Evolutionary conservation across 2,329 filamentous ascomycete genomes (phyloP).

Genomic region (Botrytis paeoniae): DNA sequence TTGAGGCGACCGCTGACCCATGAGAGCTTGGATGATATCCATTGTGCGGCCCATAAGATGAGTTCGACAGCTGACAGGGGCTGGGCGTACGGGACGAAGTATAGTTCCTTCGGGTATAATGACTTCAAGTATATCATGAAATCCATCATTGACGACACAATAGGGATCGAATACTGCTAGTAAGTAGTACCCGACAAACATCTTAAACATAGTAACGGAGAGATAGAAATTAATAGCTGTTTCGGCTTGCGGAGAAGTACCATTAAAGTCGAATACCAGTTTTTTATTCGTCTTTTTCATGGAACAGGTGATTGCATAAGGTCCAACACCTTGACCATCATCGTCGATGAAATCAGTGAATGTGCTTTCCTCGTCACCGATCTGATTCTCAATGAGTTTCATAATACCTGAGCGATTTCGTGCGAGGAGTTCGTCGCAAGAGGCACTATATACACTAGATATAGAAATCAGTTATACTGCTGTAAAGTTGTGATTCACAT

Average conservation of each 20-base stretch:
- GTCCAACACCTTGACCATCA: constrained; percentile 9
- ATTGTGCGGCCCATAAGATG: not conserved
- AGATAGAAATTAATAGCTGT: constrained; percentile 16
- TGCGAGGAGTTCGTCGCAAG: constrained; percentile 4
- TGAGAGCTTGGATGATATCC: constrained; percentile 7
- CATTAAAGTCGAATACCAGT: constrained; percentile 5
- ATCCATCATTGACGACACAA: constrained; percentile 1
- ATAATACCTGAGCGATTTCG: constrained; percentile 3
- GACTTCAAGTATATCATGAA: constrained; percentile 8
- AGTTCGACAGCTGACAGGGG: not conserved
- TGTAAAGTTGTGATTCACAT: not conserved
- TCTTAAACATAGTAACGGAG: constrained; percentile 9
- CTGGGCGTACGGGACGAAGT: constrained; percentile 3
- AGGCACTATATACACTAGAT: constrained; percentile 8
- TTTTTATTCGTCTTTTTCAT: constrained; percentile 9
- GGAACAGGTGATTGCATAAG: constrained; percentile 5
- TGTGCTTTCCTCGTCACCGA: constrained; percentile 1
- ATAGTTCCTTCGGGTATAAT: constrained; percentile 4
- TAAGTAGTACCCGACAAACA: constrained; percentile 13
- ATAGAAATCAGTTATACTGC: not conserved
- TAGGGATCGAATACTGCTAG: constrained; percentile 1
- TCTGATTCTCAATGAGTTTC: constrained; percentile 12
- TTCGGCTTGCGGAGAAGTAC: constrained; percentile 9
- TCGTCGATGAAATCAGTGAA: constrained; percentile 7
- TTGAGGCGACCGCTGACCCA: constrained; percentile 11